Evolutionary conservation across 345 rosid genomes (phyloP).

Genomic region (Lenwebbia sp.): DNA sequence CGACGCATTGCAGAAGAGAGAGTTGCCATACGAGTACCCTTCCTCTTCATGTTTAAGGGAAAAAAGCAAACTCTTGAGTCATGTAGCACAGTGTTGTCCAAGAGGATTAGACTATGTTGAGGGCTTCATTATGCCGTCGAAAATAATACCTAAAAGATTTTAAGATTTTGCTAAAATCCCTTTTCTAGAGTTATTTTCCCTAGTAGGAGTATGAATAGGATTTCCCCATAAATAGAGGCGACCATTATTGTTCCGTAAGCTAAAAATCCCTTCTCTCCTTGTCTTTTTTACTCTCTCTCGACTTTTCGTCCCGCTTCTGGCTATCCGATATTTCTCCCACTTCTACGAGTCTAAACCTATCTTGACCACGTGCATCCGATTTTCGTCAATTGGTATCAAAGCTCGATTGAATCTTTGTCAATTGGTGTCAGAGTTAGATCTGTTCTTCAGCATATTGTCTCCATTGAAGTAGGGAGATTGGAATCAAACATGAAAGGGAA

Average conservation of each 20-base stretch:
- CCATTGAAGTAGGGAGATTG: too few relatives aligned
- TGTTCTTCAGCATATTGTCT: background rate
- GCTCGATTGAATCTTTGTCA: accelerated
- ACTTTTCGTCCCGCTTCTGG: too few relatives aligned
- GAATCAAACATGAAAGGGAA: background rate
- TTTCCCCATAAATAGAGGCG: too few relatives aligned
- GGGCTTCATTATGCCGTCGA: background rate
- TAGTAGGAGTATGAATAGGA: too few relatives aligned
- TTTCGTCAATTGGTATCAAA: background rate
- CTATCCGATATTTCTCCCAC: background rate
- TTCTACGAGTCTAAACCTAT: background rate
- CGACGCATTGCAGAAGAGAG: background rate
- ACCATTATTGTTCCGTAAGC: too few relatives aligned
- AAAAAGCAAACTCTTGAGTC: background rate
- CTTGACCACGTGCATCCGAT: background rate
- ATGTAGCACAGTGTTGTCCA: background rate
- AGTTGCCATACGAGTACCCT: background rate
- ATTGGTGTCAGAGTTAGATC: background rate
- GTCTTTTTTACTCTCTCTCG: background rate
- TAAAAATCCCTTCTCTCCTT: background rate
- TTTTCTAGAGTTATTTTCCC: too few relatives aligned
- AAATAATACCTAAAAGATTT: too few relatives aligned
- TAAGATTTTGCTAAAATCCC: too few relatives aligned
- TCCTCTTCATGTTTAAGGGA: background rate
- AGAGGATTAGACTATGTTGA: background rate